These are phyloP conservation scores for Endoconidiophora laricicola DNA, from an alignment of 2,329 filamentous ascomycete genomes.

Conservation along the genomic window DNA sequence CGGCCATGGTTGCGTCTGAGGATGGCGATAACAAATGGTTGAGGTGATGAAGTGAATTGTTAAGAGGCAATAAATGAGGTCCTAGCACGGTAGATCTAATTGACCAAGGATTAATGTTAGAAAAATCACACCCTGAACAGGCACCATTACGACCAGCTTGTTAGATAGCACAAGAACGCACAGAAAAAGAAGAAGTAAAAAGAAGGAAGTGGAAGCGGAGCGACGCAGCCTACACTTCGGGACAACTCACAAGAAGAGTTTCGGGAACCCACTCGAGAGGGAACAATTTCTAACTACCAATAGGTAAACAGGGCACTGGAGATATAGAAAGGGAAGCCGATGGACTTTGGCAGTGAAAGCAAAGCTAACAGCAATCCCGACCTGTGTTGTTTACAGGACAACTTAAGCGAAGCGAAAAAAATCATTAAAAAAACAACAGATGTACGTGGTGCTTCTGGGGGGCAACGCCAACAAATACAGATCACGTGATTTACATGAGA, in stretches of 20 bases:
- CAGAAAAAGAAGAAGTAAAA: background rate
- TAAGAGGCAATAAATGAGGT: background rate
- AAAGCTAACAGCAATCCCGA: too few relatives aligned
- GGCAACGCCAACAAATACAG: background rate
- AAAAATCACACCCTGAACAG: background rate
- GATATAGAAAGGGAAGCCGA: too few relatives aligned
- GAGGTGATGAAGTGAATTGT: background rate
- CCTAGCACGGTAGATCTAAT: slow-evolving; percentile 1
- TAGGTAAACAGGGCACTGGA: too few relatives aligned
- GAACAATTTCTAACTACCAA: too few relatives aligned
- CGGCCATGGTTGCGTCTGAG: slow-evolving; percentile 31
- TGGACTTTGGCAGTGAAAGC: too few relatives aligned
- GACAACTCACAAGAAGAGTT: too few relatives aligned
- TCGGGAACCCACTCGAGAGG: too few relatives aligned
- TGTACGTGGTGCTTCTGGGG: background rate
- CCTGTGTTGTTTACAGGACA: slow-evolving; percentile 2
- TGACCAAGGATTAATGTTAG: background rate
- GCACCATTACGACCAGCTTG: background rate
- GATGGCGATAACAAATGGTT: background rate
- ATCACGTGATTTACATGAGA: background rate
- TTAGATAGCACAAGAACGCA: background rate
- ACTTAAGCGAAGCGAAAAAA: background rate
- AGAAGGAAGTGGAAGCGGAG: background rate
- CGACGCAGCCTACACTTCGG: too few relatives aligned
- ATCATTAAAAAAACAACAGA: background rate